Evolutionary conservation across 2,329 filamentous ascomycete genomes (phyloP), one percentile per base, ranked within the genome.

Genomic region (Colletotrichum sp.): DNA sequence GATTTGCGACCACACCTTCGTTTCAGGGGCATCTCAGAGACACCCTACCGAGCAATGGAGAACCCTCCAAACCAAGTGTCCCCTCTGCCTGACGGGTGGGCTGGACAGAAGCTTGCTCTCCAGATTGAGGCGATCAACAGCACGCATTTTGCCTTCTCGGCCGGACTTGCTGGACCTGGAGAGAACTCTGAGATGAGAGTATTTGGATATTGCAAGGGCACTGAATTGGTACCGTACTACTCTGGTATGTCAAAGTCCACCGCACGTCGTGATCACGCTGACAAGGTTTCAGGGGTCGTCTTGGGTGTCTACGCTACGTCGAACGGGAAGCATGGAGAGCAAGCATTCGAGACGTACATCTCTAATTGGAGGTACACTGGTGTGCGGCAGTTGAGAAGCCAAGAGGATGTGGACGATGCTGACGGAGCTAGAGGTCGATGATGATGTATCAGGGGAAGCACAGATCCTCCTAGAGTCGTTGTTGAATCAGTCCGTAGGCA

Each of bases 1-100:
- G 66, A 70, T 16, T 14, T 74, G 4, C 52, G 74, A 3, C 71
- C 66, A 18, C 74, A 4, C 28, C 71, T 18, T 10, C 76, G 2
- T 78, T 83, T 32, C 77, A 79, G 1, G 76, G 78, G 73, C 2
- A 65, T 73, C 12, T 75, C 73, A 12, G 74, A 76, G 61, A 76
- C 74, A 5, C 71, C 74, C 13, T 77, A 76, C 16, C 56, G 76
- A 4, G 74, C 66, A 9, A 70, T 12, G 1, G 70, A 67, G 8
- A 43, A 28, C 28, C 67, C 43, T 4, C 71, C 74, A 4, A 73
- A 61, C 8, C 43, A 75, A 6, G 28, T 56, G 9, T 76, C 63
- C 9, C 65, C 55, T 10, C 16, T 77, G 3, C 71, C 76, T 1
- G 68, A 71, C 0, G 74, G 58, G 5, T 77, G 76, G 74, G 30